These are phyloP conservation scores for Yamadazyma conglobata DNA, from an alignment of 1,139 yeast genomes.

Conservation along the genomic window DNA sequence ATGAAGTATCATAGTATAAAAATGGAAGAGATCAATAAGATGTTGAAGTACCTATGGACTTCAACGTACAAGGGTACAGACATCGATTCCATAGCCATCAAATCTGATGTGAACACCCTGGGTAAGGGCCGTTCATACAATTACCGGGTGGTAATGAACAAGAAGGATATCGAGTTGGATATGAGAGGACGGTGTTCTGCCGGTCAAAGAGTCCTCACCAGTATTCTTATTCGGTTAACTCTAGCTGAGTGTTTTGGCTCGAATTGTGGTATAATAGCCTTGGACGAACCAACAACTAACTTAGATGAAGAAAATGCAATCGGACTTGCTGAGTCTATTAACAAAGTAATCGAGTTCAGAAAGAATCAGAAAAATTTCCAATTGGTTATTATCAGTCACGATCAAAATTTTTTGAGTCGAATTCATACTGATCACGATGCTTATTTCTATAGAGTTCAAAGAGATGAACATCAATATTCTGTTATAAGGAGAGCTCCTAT, in stretches of 20 bases:
- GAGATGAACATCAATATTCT: conserved; percentile 80
- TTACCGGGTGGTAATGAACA: conserved; percentile 93
- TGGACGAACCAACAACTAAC: conserved; percentile 98
- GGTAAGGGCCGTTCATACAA: conserved; percentile 72
- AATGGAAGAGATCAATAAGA: conserved; percentile 89
- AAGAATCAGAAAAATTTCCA: conserved; percentile 85
- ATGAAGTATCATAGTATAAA: conserved; percentile 90
- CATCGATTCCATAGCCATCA: conserved; percentile 83
- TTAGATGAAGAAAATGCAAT: conserved; percentile 87
- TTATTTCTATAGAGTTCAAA: conserved; percentile 74
- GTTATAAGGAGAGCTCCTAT: conserved; percentile 54
- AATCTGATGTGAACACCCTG: conserved; percentile 68
- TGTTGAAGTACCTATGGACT: conserved; percentile 89
- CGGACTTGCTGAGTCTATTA: conserved; percentile 78
- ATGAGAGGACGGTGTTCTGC: conserved; percentile 99
- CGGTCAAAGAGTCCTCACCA: conserved; percentile 93
- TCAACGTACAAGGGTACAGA: conserved; percentile 94
- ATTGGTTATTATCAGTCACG: conserved; percentile 92
- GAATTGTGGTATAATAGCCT: conserved; percentile 91
- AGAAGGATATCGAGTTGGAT: conserved; percentile 86
- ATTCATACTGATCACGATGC: conserved; percentile 92
- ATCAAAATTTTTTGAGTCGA: conserved; percentile 80
- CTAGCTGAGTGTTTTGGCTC: conserved; percentile 94
- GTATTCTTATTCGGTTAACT: conserved; percentile 86
- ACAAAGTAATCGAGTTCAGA: conserved; percentile 71